Evolutionary conservation across 495 filamentous ascomycete genomes (phyloP).

Genomic region (Aspergillus funiculosus): DNA sequence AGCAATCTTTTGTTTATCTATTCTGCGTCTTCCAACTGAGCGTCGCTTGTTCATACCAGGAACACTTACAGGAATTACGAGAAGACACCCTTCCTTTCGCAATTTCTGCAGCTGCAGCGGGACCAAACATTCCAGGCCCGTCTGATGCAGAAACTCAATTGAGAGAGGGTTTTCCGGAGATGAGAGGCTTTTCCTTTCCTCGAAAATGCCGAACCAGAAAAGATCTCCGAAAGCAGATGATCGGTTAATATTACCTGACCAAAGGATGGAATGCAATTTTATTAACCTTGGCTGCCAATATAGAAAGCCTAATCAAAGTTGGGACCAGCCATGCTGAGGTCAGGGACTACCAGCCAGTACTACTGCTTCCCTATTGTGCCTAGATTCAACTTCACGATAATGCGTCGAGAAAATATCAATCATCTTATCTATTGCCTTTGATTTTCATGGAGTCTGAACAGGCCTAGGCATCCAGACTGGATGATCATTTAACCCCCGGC

Average conservation of each 20-base stretch:
- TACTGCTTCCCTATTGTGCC: not conserved
- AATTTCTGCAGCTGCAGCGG: too few species aligned
- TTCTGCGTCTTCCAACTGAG: not conserved
- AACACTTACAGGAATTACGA: not conserved
- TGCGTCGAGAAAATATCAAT: not conserved
- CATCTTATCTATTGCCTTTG: not conserved
- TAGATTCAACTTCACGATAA: slow-evolving; percentile 1
- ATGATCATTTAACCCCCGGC: too few species aligned
- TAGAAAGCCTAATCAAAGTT: not conserved
- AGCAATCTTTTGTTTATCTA: not conserved
- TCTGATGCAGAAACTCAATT: too few species aligned
- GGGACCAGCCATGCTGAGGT: not conserved
- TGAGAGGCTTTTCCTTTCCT: too few species aligned
- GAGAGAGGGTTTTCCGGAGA: too few species aligned
- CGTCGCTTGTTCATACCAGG: not conserved
- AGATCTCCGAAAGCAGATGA: not conserved
- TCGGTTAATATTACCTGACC: too few species aligned
- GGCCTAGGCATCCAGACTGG: too few species aligned
- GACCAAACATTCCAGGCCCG: too few species aligned
- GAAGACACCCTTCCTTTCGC: too few species aligned
- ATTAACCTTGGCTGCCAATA: not conserved
- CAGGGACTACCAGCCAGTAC: too few species aligned
- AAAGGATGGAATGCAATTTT: too few species aligned
- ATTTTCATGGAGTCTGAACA: too few species aligned
- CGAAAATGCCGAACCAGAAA: not conserved